These are phyloP conservation scores for Eucalyptus erythrocorys DNA, from an alignment of 345 rosid species.

Conservation along the genomic window DNA sequence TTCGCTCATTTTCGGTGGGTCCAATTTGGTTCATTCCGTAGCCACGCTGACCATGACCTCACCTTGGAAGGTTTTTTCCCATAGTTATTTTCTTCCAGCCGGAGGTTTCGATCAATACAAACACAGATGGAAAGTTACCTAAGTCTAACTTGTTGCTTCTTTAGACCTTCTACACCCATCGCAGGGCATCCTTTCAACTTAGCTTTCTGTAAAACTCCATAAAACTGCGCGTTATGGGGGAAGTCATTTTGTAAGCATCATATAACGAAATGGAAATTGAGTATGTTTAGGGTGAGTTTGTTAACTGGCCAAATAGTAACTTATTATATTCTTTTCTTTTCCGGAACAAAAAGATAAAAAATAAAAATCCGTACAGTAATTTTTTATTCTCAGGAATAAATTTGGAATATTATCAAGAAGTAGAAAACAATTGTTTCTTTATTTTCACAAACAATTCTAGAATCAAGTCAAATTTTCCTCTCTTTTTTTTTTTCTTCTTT, in stretches of 20 bases:
- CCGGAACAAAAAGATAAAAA: fast-evolving
- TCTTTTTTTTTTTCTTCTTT: fast-evolving
- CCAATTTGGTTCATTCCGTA: not conserved
- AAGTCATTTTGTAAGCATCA: not conserved
- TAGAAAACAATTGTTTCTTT: too few relatives aligned
- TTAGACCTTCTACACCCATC: not conserved
- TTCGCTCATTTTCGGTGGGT: not conserved
- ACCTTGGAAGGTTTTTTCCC: not conserved
- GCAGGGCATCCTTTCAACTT: not conserved
- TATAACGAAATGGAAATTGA: not conserved
- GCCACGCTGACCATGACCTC: not conserved
- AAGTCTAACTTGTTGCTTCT: not conserved
- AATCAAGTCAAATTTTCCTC: too few relatives aligned
- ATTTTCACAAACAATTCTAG: fast-evolving
- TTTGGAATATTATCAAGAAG: fast-evolving
- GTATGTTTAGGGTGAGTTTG: fast-evolving
- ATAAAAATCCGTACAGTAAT: fast-evolving
- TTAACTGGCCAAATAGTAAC: too few relatives aligned
- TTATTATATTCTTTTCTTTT: fast-evolving
- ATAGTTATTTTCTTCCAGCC: not conserved
- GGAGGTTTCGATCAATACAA: not conserved
- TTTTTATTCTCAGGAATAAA: fast-evolving
- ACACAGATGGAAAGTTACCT: not conserved
- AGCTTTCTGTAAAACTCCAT: not conserved
- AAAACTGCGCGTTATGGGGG: not conserved